Evolutionary conservation across 306 rosid genomes (phyloP).

Genomic region (Cucurbita moschata): DNA sequence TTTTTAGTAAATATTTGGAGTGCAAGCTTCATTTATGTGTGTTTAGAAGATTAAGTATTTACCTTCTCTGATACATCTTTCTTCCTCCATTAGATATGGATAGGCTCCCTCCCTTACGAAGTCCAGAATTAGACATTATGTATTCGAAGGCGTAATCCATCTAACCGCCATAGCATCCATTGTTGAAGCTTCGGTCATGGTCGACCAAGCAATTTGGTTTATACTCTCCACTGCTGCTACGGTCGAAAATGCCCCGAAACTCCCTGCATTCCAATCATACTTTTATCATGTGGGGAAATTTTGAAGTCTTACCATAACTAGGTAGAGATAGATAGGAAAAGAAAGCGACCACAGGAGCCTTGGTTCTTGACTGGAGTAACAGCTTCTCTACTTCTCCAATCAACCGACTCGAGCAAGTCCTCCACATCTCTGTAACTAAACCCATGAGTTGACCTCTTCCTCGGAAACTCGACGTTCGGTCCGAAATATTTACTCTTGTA

Average conservation of each 20-base stretch:
- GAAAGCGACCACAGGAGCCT: constrained; percentile 30
- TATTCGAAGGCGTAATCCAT: constrained; percentile 35
- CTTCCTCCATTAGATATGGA: constrained; percentile 67
- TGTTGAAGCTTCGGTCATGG: constrained; percentile 28
- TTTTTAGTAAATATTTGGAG: background rate
- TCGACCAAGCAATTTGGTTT: constrained; percentile 35
- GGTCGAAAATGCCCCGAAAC: constrained; percentile 45
- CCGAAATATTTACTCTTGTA: constrained; percentile 35
- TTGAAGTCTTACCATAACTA: background rate
- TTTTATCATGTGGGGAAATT: background rate
- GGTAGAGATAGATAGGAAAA: background rate
- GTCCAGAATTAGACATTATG: constrained; percentile 26
- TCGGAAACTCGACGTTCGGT: constrained; percentile 12
- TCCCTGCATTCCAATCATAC: constrained; percentile 18
- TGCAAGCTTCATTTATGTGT: background rate
- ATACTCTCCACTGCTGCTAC: constrained; percentile 39
- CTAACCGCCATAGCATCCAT: constrained; percentile 31
- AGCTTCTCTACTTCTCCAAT: constrained; percentile 45
- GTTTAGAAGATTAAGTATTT: background rate
- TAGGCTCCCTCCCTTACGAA: constrained; percentile 32
- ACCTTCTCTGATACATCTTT: constrained; percentile 68
- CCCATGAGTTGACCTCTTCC: constrained; percentile 10
- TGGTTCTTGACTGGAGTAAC: constrained; percentile 37
- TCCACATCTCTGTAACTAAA: constrained; percentile 21
- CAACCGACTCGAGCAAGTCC: constrained; percentile 34